Evolutionary conservation across 495 filamentous ascomycete species (phyloP).

Genomic region (Aspergillus baeticus): DNA sequence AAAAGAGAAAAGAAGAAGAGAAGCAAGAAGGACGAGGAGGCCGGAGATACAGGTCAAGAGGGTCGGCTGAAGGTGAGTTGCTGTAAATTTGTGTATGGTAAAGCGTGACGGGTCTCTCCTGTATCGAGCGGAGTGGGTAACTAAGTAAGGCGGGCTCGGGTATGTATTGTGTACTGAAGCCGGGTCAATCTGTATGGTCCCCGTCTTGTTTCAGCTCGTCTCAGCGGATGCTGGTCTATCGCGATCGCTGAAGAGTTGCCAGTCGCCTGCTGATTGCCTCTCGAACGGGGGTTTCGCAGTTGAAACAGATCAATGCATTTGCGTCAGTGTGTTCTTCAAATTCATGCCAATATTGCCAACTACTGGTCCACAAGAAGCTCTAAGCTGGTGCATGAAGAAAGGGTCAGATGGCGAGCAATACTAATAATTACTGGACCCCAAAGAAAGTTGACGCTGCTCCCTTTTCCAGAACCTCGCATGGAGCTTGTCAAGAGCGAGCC

Average conservation of each 20-base stretch:
- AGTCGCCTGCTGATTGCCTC: slow-evolving; percentile 9
- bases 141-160: slow-evolving; percentile 2
- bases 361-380: not conserved
- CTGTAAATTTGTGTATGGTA: slow-evolving; percentile 20
- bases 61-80: slow-evolving; percentile 25
- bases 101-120: slow-evolving; percentile 16
- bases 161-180: not conserved
- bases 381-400: not conserved
- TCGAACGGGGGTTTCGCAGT: slow-evolving; percentile 6
- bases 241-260: slow-evolving; percentile 3
- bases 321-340: not conserved
- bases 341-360: not conserved
- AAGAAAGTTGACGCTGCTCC: not conserved
- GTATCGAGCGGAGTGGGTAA: slow-evolving; percentile 10
- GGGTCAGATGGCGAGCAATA: not conserved
- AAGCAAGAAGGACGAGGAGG: slow-evolving; percentile 26
- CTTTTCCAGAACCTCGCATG: slow-evolving; percentile 21
- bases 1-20: slow-evolving; percentile 39
- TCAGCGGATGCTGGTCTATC: slow-evolving; percentile 9
- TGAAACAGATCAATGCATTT: slow-evolving; percentile 9
- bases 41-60: slow-evolving; percentile 38
- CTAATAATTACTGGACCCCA: slow-evolving; percentile 14
- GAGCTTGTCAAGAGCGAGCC: slow-evolving; percentile 6
- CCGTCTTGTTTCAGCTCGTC: slow-evolving; percentile 23
- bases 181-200: not conserved